Evolutionary conservation across 2,329 filamentous ascomycete species (phyloP).

Genomic region (Pyricularia sp.): DNA sequence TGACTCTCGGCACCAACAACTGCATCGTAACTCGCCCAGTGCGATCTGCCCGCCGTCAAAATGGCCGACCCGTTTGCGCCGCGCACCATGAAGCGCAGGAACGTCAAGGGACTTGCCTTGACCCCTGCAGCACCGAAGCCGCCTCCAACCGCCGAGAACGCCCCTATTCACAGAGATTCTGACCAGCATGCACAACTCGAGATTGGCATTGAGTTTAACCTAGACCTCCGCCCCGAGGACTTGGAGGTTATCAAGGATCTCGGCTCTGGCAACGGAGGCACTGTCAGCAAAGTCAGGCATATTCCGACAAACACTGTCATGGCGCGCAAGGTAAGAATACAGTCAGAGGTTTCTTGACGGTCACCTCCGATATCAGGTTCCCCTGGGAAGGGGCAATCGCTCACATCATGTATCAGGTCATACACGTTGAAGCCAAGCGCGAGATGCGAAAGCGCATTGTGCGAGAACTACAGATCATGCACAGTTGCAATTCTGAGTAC

Average conservation of each 20-base stretch:
- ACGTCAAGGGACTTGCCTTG: conserved; percentile 84
- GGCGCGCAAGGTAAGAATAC: conserved; percentile 71
- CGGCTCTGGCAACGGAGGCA: conserved; percentile 90
- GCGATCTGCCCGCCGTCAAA: conserved; percentile 7
- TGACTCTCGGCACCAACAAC: background rate
- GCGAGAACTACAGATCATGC: conserved; percentile 94
- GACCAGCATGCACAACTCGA: conserved; percentile 61
- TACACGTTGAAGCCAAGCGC: conserved; percentile 95
- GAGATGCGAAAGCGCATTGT: conserved; percentile 96
- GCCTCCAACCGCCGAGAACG: conserved; percentile 55
- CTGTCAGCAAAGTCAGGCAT: conserved; percentile 96
- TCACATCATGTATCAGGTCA: conserved; percentile 48
- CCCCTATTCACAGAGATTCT: conserved; percentile 34
- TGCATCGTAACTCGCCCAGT: background rate
- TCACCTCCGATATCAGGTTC: background rate
- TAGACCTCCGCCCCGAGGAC: conserved; percentile 85
- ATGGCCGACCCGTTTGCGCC: conserved; percentile 53
- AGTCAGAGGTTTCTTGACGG: background rate
- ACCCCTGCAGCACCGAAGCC: conserved; percentile 64
- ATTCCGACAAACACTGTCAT: conserved; percentile 89
- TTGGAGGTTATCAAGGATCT: conserved; percentile 88
- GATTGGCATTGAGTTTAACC: conserved; percentile 93
- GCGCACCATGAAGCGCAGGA: conserved; percentile 95
- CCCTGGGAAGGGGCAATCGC: background rate
- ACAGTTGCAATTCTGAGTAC: conserved; percentile 90